Evolutionary conservation across 176 grass and related monocot genomes (phyloP).

Genomic region (Zoysia japonica): DNA sequence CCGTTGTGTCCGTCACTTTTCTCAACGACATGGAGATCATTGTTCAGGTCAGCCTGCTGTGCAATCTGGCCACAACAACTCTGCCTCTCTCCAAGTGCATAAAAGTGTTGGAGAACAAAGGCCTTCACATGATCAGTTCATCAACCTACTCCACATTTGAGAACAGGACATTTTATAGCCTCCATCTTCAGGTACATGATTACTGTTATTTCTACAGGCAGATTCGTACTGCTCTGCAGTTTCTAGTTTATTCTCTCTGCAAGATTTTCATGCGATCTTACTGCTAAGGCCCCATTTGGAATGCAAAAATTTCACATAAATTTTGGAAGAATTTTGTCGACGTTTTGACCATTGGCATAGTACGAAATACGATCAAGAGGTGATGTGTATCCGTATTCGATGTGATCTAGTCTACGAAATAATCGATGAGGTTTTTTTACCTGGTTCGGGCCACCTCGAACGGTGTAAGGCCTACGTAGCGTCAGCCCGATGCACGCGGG

Average conservation of each 20-base stretch:
- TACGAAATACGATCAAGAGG: no score
- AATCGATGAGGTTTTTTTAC: no score
- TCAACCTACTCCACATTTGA: conserved; percentile 48
- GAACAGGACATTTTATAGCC: conserved; percentile 64
- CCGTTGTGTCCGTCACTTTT: conserved; percentile 55
- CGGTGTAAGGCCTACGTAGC: no score
- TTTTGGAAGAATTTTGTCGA: no score
- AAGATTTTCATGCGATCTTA: no score
- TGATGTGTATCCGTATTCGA: no score
- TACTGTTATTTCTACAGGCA: background rate
- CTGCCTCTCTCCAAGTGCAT: conserved; percentile 57
- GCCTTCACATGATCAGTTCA: conserved; percentile 59
- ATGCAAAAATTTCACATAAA: no score
- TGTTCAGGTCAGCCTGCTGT: conserved; percentile 61
- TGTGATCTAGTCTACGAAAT: no score
- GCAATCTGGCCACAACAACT: conserved; percentile 21
- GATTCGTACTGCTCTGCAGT: background rate
- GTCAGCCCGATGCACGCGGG: no score
- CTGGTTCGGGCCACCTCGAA: no score
- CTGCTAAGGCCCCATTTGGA: no score
- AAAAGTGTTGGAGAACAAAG: conserved; percentile 64
- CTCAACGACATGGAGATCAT: conserved; percentile 64
- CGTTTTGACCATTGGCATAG: no score
- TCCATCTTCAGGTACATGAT: conserved; percentile 73
- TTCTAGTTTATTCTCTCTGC: background rate